Evolutionary conservation across 1,284 basidiomycete genomes (phyloP).

Genomic region (Sporisorium graminicola): DNA sequence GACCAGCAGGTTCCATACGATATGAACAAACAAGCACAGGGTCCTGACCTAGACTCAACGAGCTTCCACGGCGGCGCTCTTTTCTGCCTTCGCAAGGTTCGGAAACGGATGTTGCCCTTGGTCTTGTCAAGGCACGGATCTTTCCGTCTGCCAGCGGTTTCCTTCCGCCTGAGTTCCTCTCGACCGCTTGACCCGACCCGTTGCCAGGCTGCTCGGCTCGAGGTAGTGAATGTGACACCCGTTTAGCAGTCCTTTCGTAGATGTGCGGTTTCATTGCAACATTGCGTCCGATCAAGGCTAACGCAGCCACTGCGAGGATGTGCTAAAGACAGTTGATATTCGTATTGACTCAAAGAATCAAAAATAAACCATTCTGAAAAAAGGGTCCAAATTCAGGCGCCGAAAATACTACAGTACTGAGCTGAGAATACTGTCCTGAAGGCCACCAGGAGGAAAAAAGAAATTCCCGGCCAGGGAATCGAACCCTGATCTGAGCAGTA

Average conservation of each 20-base stretch:
- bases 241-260: no score
- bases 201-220: no score
- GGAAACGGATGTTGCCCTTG: constrained; percentile 4
- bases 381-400: not conserved
- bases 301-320: no score
- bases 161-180: not conserved
- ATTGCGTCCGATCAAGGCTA: no score
- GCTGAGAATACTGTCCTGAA: no score
- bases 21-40: not conserved
- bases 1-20: not conserved
- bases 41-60: not conserved
- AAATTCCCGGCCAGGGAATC: constrained; percentile 55
- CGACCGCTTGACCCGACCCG: not conserved
- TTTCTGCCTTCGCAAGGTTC: no score
- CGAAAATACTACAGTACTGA: not conserved
- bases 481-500: constrained; percentile 54
- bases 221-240: no score
- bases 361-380: no score
- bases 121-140: not conserved
- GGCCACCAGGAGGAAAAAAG: constrained; percentile 4
- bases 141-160: not conserved
- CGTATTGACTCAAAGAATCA: no score
- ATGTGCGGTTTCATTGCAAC: no score
- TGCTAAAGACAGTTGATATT: no score
- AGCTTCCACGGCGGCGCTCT: not conserved